Conservation (phyloP, 352 stramenopile species). For the Phytophthora pistaciae region DNA sequence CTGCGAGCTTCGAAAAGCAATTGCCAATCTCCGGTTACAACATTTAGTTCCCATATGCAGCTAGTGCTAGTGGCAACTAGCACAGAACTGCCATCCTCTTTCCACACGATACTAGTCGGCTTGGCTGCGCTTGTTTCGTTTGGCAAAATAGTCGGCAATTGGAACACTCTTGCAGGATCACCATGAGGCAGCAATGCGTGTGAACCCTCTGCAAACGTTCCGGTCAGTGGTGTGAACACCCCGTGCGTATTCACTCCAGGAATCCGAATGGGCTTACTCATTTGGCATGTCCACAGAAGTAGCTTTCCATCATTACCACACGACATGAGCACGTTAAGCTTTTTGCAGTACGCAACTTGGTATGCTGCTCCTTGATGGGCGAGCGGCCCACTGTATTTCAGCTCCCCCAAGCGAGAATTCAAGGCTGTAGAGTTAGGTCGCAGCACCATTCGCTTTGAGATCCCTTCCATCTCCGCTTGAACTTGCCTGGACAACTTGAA, state of each 20-base stretch:
- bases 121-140: slow-evolving; percentile 45
- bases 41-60: slow-evolving; percentile 71
- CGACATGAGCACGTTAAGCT: slow-evolving; percentile 64
- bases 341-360: slow-evolving; percentile 67
- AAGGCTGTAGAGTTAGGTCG: slow-evolving; percentile 58
- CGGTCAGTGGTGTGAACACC: slow-evolving; percentile 60
- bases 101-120: slow-evolving; percentile 66
- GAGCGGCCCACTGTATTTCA: slow-evolving; percentile 64
- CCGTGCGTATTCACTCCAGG: slow-evolving; percentile 68
- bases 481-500: slow-evolving; percentile 69
- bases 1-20: slow-evolving; percentile 64
- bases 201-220: slow-evolving; percentile 58
- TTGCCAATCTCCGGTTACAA: slow-evolving; percentile 52
- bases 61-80: slow-evolving; percentile 68
- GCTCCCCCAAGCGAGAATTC: slow-evolving; percentile 47
- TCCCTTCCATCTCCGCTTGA: slow-evolving; percentile 64
- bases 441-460: slow-evolving; percentile 56
- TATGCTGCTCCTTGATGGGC: slow-evolving; percentile 53
- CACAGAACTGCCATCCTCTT: slow-evolving; percentile 57
- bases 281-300: slow-evolving; percentile 66
- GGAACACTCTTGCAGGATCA: slow-evolving; percentile 46
- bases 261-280: slow-evolving; percentile 58
- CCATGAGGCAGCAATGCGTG: slow-evolving; percentile 48
- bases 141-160: slow-evolving; percentile 47
- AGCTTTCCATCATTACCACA: slow-evolving; percentile 58